Conservation (phyloP, 1,284 basidiomycete species). For the Moesziomyces sp. region DNA sequence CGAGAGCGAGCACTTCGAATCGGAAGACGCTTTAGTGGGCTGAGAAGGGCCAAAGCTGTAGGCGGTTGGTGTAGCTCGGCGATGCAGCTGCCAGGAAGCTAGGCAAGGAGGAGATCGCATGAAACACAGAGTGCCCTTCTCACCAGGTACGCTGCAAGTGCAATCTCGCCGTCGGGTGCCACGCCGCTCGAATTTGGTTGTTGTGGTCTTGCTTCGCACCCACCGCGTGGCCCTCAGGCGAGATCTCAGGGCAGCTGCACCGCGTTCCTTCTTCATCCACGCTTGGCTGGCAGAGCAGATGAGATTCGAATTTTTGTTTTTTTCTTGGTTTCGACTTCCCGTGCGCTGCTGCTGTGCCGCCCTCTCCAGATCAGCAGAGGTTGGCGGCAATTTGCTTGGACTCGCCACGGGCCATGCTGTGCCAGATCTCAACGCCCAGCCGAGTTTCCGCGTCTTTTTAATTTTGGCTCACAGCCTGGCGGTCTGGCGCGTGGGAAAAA, state of each 20-base stretch:
- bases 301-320: neutral
- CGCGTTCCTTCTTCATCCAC: neutral
- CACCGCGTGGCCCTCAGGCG: neutral
- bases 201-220: neutral
- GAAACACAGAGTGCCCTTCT: too few relatives aligned
- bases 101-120: too few relatives aligned
- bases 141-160: too few relatives aligned
- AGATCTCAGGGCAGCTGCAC: neutral
- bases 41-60: too few relatives aligned
- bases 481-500: slow-evolving; percentile 18
- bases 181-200: neutral
- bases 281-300: neutral
- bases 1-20: too few relatives aligned
- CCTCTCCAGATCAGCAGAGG: neutral
- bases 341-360: neutral
- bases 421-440: neutral
- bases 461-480: too few relatives aligned
- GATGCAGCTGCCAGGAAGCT: too few relatives aligned
- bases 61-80: too few relatives aligned
- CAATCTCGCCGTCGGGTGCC: too few relatives aligned
- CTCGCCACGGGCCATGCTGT: too few relatives aligned
- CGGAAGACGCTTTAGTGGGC: too few relatives aligned
- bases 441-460: neutral
- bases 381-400: too few relatives aligned
- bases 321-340: neutral